These are phyloP conservation scores for Taphrina wiesneri DNA, from an alignment of 1,139 yeast genomes.

Conservation along the genomic window DNA sequence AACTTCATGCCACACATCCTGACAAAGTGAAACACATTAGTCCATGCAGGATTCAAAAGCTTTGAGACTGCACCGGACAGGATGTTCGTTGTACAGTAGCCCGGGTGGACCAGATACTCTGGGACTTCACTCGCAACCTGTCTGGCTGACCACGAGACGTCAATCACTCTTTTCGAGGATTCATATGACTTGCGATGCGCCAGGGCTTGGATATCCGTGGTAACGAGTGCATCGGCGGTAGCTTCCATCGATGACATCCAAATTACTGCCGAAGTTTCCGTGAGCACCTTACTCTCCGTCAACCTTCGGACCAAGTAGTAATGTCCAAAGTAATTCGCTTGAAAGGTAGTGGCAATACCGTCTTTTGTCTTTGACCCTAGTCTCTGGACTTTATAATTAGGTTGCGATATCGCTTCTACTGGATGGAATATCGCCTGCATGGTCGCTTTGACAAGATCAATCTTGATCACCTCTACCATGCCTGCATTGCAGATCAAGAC, in stretches of 20 bases:
- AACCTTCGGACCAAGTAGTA: conserved; percentile 56
- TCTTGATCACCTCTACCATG: conserved; percentile 80
- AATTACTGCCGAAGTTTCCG: background rate
- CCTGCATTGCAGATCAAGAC: conserved; percentile 85
- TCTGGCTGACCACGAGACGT: conserved; percentile 66
- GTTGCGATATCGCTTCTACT: conserved; percentile 74
- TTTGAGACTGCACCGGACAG: conserved; percentile 72
- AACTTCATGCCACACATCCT: conserved; percentile 78
- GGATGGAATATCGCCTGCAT: conserved; percentile 67
- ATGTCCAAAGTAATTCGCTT: conserved; percentile 94
- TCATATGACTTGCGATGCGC: conserved; percentile 73
- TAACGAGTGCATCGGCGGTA: conserved; percentile 44
- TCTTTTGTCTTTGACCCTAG: conserved; percentile 67
- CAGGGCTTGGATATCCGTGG: conserved; percentile 71
- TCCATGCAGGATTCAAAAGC: conserved; percentile 81
- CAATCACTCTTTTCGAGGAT: conserved; percentile 87
- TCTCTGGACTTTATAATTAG: conserved; percentile 77
- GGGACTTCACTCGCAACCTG: conserved; percentile 54
- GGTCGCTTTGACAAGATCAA: conserved; percentile 78
- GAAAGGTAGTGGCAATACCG: conserved; percentile 83
- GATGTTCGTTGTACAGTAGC: conserved; percentile 83
- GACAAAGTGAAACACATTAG: conserved; percentile 73
- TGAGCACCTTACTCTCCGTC: conserved; percentile 1
- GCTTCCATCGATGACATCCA: conserved; percentile 35
- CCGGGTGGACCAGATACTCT: conserved; percentile 87